Base-by-base conservation (phyloP, 2,329 filamentous ascomycete genomes). In the Aspergillus caelatus region DNA sequence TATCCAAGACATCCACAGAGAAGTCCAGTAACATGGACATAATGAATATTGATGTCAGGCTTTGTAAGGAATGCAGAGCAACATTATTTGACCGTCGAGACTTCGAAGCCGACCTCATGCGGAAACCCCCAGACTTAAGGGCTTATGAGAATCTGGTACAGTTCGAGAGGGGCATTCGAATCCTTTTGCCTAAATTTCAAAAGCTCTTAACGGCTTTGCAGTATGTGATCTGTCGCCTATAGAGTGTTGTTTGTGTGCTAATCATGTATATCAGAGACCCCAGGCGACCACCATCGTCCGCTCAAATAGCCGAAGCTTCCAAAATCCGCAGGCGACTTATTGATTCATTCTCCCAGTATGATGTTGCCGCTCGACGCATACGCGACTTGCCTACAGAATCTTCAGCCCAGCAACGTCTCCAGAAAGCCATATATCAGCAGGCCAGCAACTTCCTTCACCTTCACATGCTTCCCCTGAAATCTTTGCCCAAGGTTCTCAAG, bases 281-380 rank as follows among this genome's bases (percentile, higher is more conserved):
- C 0, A 86, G 88, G 30, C 85, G 85, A 48, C 87, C 89, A 14
- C 89, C 89, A 0, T 83, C 88, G 2, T 82, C 86, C 9, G 83
- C 87, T 6, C 92, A 96, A 74, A 88, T 97, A 52, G 86, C 91
- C 59, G 93, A 97, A 70, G 94, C 94, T 0, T 89, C 90, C 52
- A 96, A 95, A 78, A 91, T 96, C 12, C 90, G 94, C n/a, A 96
- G 93, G 76, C 86, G 93, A 26, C 84, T 97, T 1, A 94, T 93
- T 63, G 94, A 97, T 71, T 91, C 92, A 10, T 97, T 97, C 72
- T 86, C 89, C 12, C 94, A 97, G 71, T 97, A 96, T 75, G 92
- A 96, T 70, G 82, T 87, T 3, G 92, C 93, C 0, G 93, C 93
- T 3, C 89, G 91, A 67, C 87, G 93, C 4, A 88, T 97, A 62